Base-by-base conservation (phyloP, 1,284 basidiomycete species). In the Phellopilus nigrolimitatus region DNA sequence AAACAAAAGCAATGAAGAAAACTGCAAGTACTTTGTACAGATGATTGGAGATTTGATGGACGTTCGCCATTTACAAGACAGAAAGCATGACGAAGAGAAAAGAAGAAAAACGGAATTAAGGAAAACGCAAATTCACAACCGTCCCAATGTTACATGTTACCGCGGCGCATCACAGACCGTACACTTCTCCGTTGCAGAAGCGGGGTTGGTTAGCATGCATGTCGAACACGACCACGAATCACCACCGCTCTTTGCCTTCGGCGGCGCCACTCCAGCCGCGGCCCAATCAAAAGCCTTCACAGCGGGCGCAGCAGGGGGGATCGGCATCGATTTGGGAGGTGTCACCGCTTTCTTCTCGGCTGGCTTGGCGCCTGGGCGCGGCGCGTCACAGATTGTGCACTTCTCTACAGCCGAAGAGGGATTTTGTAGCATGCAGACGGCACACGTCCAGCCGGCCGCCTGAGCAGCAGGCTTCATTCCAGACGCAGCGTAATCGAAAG, bases 301-400 rank as follows among this genome's bases (percentile, higher is more conserved):
- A n/a, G n/a, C n/a, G n/a, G 65, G 50, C 3, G 60, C 56, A 0
- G 59, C 22, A 28, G 59, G 34, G 13, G 56, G 55, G 31, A 30
- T 43, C 5, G 51, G 12, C 15, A 53, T 47, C 3, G 59, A 51
- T 19, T 13, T 30, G 21, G 57, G 41, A 10, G 61, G 25, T 10
- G 55, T 43, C 46, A 15, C 33, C 28, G 22, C 57, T 43, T 42
- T 46, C 34, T 42, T 41, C 27, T 34, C 22, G 22, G 28, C 70
- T 69, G n/a, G n/a, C n/a, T n/a, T n/a, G n/a, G n/a, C n/a, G n/a
- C 40, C 59, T 21, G 62, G 63, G 21, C 67, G 63, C 0, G 71
- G 69, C 1, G 69, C 54, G 28, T 79, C 78, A 53, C 82, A 84
- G 37, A 76, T 56, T 0, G 66, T 68, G 59, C 81, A 84, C 61